These are phyloP conservation scores for Aspergillus hancockii DNA, from an alignment of 495 filamentous ascomycete genomes.

Conservation along the genomic window DNA sequence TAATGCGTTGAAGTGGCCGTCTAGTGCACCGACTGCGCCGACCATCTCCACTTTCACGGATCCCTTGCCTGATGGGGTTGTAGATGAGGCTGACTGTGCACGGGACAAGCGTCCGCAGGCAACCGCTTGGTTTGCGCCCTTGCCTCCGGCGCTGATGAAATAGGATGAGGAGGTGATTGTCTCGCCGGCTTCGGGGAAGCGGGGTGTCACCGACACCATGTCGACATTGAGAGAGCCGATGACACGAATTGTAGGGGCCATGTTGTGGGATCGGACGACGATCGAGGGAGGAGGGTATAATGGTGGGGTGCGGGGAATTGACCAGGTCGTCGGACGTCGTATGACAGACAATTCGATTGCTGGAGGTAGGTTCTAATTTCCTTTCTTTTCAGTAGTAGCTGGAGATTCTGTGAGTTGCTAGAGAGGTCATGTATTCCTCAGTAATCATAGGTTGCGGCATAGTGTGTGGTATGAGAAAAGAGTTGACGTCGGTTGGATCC, in stretches of 20 bases:
- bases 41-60: conserved; percentile 73
- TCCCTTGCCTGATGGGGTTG: conserved; percentile 28
- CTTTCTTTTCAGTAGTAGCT: neutral
- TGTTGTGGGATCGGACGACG: conserved; percentile 19
- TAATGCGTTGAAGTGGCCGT: conserved; percentile 43
- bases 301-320: neutral
- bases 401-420: neutral
- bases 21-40: conserved; percentile 71
- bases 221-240: conserved; percentile 95
- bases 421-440: neutral
- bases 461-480: conserved; percentile 1
- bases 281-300: neutral
- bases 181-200: conserved; percentile 80
- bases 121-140: conserved; percentile 95
- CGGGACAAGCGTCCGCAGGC: conserved; percentile 69
- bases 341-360: neutral
- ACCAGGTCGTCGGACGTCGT: neutral
- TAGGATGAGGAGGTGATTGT: conserved; percentile 82
- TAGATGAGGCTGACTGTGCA: conserved; percentile 22
- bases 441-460: neutral
- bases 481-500: neutral
- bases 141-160: conserved; percentile 80
- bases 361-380: neutral
- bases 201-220: conserved; percentile 81
- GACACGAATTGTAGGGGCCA: conserved; percentile 64